Conservation (phyloP, 306 rosid genomes). For the Mimosa bimucronata region DNA sequence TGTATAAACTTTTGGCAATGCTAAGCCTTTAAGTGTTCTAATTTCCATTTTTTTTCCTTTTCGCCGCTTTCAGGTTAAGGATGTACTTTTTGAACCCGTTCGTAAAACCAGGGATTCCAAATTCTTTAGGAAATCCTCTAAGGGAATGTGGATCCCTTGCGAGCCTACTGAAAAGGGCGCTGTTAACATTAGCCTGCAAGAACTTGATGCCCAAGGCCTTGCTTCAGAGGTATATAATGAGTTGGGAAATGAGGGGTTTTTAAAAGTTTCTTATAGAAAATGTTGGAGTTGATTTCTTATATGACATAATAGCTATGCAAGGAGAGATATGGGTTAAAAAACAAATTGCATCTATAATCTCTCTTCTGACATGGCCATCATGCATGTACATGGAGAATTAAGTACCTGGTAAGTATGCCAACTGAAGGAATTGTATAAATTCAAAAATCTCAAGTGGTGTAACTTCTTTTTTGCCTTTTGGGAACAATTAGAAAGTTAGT, state of each 20-base stretch:
- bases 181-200: constrained; percentile 60
- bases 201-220: constrained; percentile 62
- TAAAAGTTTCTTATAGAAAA: neutral
- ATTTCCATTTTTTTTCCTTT: neutral
- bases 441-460: neutral
- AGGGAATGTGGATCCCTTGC: constrained; percentile 71
- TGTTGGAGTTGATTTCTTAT: neutral
- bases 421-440: neutral
- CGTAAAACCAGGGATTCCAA: constrained; percentile 80
- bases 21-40: neutral
- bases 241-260: neutral
- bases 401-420: neutral
- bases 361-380: neutral
- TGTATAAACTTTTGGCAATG: neutral
- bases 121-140: constrained; percentile 57
- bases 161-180: constrained; percentile 63
- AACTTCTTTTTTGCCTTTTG: neutral
- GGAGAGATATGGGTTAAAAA: neutral
- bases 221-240: constrained; percentile 61
- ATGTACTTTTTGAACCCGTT: constrained; percentile 82
- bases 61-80: constrained; percentile 60
- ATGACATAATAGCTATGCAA: neutral
- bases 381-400: neutral
- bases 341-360: neutral
- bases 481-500: neutral